Evolutionary conservation across 1,284 basidiomycete genomes (phyloP), one percentile per base, ranked within the genome.

Genomic region (Pseudozyma sp.): DNA sequence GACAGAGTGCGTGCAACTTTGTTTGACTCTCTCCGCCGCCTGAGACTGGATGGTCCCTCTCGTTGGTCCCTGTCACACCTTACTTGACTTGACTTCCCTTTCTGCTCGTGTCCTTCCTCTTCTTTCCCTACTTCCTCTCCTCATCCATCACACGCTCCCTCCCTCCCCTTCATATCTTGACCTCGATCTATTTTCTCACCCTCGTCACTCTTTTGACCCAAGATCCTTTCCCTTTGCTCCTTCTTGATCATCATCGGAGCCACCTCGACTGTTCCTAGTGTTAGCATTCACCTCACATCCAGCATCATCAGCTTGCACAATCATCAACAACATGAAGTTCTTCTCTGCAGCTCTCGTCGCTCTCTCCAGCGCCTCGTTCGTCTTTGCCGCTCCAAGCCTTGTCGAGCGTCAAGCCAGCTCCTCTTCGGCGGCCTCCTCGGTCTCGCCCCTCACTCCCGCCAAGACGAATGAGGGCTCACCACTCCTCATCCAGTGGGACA

Each of bases 401-500:
- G 55, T 53, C 39, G 44, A 53, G 50, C 62, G 67, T n/a, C 73
- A 76, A 57, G 48, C 63, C 25, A 34, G 39, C 50, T 54, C 56
- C 42, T 35, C 34, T 35, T 52, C 59, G 31, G 56, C 61, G 14
- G 21, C 40, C 5, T 47, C 64, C 19, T 12, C 60, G 8, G 43
- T 48, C 13, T 66, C 60, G 39, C 73, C 73, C n/a, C 68, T 76
- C 18, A 76, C 73, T 21, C 73, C 73, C 16, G 50, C 49, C 45
- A 44, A 16, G 8, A 59, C 56, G 11, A 19, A 53, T 38, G 69
- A 76, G 48, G 69, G 69, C 34, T 59, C 59, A 44, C 65, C 73
- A 12, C 59, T 76, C 21, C 16, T 62, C 55, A 76, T 76, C 19
- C 69, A 76, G 52, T 76, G 73, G 73, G 62, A 65, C 52, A 56